These are phyloP conservation scores for Boletales sp. DNA, from an alignment of 768 basidiomycete genomes.

Conservation along the genomic window DNA sequence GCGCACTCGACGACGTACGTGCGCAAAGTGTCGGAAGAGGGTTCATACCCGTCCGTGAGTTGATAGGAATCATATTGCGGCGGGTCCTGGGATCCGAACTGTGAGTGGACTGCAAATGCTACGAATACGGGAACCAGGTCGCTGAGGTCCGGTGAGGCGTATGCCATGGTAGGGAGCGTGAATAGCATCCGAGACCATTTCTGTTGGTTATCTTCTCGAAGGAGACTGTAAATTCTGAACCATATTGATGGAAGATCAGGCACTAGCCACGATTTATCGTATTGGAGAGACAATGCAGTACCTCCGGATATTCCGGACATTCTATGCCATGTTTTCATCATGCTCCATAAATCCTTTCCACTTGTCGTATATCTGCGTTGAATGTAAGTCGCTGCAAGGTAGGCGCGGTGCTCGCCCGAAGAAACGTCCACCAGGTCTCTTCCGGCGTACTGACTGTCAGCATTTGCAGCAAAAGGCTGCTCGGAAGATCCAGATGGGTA, in stretches of 20 bases:
- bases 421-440: neutral
- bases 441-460: conserved; percentile 4
- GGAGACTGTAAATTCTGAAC: conserved; percentile 23
- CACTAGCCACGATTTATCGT: conserved; percentile 21
- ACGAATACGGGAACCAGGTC: conserved; percentile 25
- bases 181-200: conserved; percentile 22
- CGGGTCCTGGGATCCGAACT: conserved; percentile 3
- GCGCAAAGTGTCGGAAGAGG: too few species aligned
- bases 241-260: conserved; percentile 16
- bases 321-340: conserved; percentile 2
- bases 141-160: conserved; percentile 9
- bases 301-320: neutral
- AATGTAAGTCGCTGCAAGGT: conserved; percentile 2
- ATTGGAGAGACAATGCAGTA: conserved; percentile 8
- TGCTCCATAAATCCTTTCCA: neutral
- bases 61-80: conserved; percentile 7
- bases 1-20: too few species aligned
- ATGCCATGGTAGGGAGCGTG: conserved; percentile 26
- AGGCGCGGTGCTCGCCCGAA: conserved; percentile 4
- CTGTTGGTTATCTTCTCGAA: conserved; percentile 5
- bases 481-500: conserved; percentile 12
- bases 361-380: neutral
- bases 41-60: neutral
- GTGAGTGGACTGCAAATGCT: conserved; percentile 20
- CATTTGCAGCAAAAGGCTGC: neutral